These are phyloP conservation scores for Xylaria nigripes DNA, from an alignment of 495 filamentous ascomycete genomes.

Conservation along the genomic window DNA sequence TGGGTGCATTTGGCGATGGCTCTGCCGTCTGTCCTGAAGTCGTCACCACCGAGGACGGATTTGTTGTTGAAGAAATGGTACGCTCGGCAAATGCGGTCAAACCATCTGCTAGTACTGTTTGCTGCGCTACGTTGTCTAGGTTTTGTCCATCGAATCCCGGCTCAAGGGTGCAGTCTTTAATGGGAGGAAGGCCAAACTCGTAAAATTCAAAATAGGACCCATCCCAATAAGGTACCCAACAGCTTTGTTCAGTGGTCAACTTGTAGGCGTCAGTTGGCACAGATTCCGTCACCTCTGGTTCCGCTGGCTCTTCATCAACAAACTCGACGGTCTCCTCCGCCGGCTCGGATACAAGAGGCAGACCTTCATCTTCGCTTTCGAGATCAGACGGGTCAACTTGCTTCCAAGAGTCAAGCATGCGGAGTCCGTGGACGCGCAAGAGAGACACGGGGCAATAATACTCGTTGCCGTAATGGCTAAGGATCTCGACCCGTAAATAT, in stretches of 20 bases:
- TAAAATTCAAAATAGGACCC: constrained; percentile 19
- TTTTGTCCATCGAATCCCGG: background rate
- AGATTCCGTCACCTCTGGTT: constrained; percentile 26
- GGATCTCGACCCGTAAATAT: constrained; percentile 83
- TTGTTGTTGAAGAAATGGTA: constrained; percentile 7
- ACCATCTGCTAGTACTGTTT: background rate
- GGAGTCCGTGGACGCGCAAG: constrained; percentile 85
- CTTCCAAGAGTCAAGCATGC: constrained; percentile 91
- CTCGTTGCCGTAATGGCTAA: constrained; percentile 91
- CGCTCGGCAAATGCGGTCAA: constrained; percentile 9
- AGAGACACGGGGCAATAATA: constrained; percentile 92
- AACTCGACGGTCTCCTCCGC: constrained; percentile 34
- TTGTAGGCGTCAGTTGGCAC: constrained; percentile 19
- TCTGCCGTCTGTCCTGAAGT: constrained; percentile 12
- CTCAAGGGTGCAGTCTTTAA: constrained; percentile 21
- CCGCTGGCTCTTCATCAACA: constrained; percentile 10
- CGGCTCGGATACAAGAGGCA: constrained; percentile 28
- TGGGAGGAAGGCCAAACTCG: background rate
- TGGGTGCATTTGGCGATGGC: constrained; percentile 14
- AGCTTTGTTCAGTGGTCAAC: constrained; percentile 13
- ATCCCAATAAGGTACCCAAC: constrained; percentile 20
- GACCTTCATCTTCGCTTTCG: constrained; percentile 38
- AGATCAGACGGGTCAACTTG: constrained; percentile 54
- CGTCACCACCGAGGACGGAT: constrained; percentile 11
- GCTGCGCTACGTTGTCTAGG: background rate